Conservation (phyloP, 108 stramenopile genomes). For the Cyclotella cryptica region DNA sequence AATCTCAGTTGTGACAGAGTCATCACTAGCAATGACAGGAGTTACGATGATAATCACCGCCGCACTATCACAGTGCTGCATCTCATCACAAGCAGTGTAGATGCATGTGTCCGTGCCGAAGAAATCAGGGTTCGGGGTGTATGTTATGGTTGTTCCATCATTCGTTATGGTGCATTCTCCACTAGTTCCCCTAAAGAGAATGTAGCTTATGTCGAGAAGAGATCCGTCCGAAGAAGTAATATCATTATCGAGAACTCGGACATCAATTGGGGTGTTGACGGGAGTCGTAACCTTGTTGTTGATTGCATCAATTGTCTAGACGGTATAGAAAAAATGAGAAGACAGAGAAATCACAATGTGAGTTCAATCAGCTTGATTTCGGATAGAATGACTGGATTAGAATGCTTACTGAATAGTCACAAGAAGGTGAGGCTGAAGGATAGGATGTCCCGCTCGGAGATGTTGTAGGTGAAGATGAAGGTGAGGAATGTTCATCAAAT, state of each 20-base stretch:
- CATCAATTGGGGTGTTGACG: constrained; percentile 10
- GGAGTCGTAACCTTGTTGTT: constrained; percentile 16
- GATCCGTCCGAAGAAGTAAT: background rate
- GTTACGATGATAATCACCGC: constrained; percentile 18
- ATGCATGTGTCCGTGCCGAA: constrained; percentile 31
- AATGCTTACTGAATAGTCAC: too few species aligned
- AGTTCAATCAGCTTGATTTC: too few species aligned
- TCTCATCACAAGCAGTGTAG: constrained; percentile 38
- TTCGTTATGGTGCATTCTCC: constrained; percentile 12
- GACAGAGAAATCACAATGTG: too few species aligned
- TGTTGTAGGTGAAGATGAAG: too few species aligned
- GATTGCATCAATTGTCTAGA: constrained; percentile 20
- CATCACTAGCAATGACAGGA: constrained; percentile 23
- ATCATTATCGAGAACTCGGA: constrained; percentile 28
- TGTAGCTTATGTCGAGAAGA: background rate
- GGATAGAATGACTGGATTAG: too few species aligned
- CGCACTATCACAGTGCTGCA: constrained; percentile 21
- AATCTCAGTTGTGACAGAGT: constrained; percentile 19
- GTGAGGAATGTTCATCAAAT: too few species aligned
- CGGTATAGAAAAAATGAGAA: too few species aligned
- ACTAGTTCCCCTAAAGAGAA: constrained; percentile 8
- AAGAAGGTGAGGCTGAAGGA: too few species aligned
- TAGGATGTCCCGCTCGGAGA: too few species aligned
- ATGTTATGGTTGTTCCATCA: constrained; percentile 14
- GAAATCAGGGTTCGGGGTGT: constrained; percentile 25